Conservation (phyloP, 768 basidiomycete species). For the Boletus fagicola region DNA sequence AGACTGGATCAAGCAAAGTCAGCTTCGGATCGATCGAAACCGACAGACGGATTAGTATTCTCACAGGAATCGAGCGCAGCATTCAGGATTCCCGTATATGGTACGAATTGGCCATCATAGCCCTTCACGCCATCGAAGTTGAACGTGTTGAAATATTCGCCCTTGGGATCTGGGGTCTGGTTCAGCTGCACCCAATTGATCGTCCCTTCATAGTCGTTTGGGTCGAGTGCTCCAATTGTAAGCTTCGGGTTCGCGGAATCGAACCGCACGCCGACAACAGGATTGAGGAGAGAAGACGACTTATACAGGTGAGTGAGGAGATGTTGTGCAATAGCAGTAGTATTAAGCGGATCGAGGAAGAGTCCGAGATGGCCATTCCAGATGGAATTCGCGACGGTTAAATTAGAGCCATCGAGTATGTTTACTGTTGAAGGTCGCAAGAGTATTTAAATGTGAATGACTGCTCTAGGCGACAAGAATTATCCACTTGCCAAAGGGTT, state of each 20-base stretch:
- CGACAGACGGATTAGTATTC: not conserved
- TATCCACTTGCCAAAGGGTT: constrained; percentile 15
- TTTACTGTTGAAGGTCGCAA: constrained; percentile 15
- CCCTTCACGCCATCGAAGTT: constrained; percentile 30
- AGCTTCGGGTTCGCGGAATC: constrained; percentile 29
- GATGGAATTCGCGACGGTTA: not conserved
- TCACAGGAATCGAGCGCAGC: constrained; percentile 28
- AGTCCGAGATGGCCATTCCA: constrained; percentile 27
- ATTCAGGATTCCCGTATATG: constrained; percentile 12
- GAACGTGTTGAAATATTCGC: constrained; percentile 22
- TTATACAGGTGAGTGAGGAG: constrained; percentile 19
- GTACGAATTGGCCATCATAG: constrained; percentile 28
- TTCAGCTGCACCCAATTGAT: constrained; percentile 31
- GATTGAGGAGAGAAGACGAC: constrained; percentile 29
- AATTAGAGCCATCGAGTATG: constrained; percentile 23
- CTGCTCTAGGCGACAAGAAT: not conserved
- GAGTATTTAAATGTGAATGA: not conserved
- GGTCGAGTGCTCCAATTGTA: constrained; percentile 34
- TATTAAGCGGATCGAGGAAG: constrained; percentile 26
- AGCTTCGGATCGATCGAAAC: not conserved
- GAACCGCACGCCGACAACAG: constrained; percentile 31
- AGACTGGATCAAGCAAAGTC: constrained; percentile 11
- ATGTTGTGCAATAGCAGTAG: constrained; percentile 9
- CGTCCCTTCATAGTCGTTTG: constrained; percentile 31
- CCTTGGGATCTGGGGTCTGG: constrained; percentile 15